Base-by-base conservation (phyloP, 2,329 filamentous ascomycete genomes). In the Tolypocladium ovalisporum region DNA sequence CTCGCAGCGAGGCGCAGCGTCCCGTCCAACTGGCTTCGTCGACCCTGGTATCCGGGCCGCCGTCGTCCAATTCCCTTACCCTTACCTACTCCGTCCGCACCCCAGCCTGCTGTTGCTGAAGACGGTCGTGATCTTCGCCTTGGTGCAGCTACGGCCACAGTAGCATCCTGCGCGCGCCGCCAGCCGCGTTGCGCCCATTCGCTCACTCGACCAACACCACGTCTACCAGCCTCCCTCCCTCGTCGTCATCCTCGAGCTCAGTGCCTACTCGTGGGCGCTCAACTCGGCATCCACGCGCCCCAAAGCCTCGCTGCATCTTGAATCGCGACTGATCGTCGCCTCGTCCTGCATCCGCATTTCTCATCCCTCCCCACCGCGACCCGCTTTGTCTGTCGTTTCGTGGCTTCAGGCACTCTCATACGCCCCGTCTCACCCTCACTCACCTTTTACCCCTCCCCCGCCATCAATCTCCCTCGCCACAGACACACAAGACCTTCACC, bases 361-460 rank as follows among this genome's bases (percentile, higher is more conserved):
- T 51, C 55, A 24, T 51, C 44, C 35, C 27, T 44, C 55, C 42
- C 55, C 55, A 56, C 55, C 24, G 55, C 24, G 55, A 56, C 55
- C 55, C 55, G 55, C 55, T 54, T 53, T 44, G 34, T 34, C 53
- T 29, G 39, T 49, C 29, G 34, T 22, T 47, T 17, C 27, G 29
- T 56, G 32, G 24, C 55, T 44, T 52, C 51, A 22, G 34, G 35
- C 51, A 29, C 56, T 49, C 39, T 54, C 39, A 53, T 19, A 34
- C 39, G 5, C 32, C 39, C n/a, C 40, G 34, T n/a, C 56, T 32
- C 54, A 36, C 34, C 35, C 39, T 35, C n/a, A n/a, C 32, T 51
- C 32, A 36, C 39, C 39, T 32, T 47, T 29, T 54, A 34, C 51
- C 44, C 37, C 56, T 55, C 24, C 53, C 36, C 19, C 44, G 12